Base-by-base conservation (phyloP, 768 basidiomycete species). In the Kondoa subrosea region DNA sequence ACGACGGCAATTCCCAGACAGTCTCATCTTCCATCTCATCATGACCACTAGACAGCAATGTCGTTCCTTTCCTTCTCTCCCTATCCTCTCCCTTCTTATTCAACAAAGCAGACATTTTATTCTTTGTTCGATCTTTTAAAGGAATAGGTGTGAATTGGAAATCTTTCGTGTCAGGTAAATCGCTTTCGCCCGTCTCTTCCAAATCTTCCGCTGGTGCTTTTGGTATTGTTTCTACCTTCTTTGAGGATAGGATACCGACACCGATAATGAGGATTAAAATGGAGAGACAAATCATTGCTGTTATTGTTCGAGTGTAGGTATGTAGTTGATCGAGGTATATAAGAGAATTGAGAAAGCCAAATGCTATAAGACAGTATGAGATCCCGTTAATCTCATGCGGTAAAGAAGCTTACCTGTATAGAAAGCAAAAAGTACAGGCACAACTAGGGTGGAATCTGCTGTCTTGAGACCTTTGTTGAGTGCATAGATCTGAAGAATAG, bases 361-460 rank as follows among this genome's bases (percentile, higher is more conserved):
- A 63, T 12, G 29, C 67, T n/a, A 30, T 60, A n/a, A n/a, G 57
- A 29, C 57, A 3, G 60, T 21, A 61, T 30, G 40, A 70, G 63
- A 27, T 33, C 57, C n/a, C 12, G 40, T 50, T 21, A 50, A 21
- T 21, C 21, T 8, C 40, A 50, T 8, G 40, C 40, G 58, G 30
- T 26, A 27, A 59, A 17, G 57, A 30, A 57, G 58, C 75, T 88
- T 83, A 89, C 88, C 87, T 0, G 89, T 91, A 74, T 91, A 92
- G 12, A 91, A 85, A 12, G 90, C 90, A 75, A 93, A 96, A 76
- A 96, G 95, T 16, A 92, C 86, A 0, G 93, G 92, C 0, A 95
- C 91, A 21, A 95, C 90, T 0, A 95, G 72, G 16, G 77, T 77
- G 3, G 76, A 76, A 67, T 77, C 68, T 57, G 50, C 58, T 14